Evolutionary conservation across 2,329 filamentous ascomycete genomes (phyloP), one percentile per base, ranked within the genome.

Genomic region (Aspergillus phoenicis): DNA sequence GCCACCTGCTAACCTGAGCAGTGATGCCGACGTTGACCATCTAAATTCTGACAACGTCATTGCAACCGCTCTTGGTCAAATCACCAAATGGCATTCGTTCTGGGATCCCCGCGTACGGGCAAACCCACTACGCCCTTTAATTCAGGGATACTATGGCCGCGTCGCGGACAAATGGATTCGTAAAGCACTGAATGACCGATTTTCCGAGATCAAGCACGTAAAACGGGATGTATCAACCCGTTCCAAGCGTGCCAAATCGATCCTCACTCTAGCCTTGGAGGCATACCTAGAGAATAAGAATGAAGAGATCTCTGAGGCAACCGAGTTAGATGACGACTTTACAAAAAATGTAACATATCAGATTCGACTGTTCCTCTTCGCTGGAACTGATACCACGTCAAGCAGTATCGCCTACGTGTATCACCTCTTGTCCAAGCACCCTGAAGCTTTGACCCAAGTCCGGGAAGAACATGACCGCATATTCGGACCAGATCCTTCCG

Each of bases 391-490:
- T 45, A 71, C 71, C 5, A 70, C 70, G 2, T 66, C 68, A 7
- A 66, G 64, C 24, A 66, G 69, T 5, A 68, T 71, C 20, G 61
- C 67, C 43, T 80, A 78, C 61, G 69, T 71, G 13, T 73, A 74
- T 58, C 74, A 79, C 64, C 72, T 59, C 1, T 75, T 81, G 1
- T 69, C 69, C 22, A 68, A 73, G 39, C 59, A 77, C 52, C 77
- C 77, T 0, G 63, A 70, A 2, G 63, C 68, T 39, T 70, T 79
- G 5, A 66, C 66, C 1, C 72, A 70, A 2, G 71, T 84, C 20
- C 76, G 79, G 17, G 67, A 74, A 28, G 85, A 88, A 69, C 84
- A 85, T 67, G 81, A 84, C 60, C 71, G 71, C 2, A 73, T 87
- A 15, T 81, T 87, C 38, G 81, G 83, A 10, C 59, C 76, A 0